Base-by-base conservation (phyloP, 2,329 filamentous ascomycete species). In the Acephala macrosclerotiorum region DNA sequence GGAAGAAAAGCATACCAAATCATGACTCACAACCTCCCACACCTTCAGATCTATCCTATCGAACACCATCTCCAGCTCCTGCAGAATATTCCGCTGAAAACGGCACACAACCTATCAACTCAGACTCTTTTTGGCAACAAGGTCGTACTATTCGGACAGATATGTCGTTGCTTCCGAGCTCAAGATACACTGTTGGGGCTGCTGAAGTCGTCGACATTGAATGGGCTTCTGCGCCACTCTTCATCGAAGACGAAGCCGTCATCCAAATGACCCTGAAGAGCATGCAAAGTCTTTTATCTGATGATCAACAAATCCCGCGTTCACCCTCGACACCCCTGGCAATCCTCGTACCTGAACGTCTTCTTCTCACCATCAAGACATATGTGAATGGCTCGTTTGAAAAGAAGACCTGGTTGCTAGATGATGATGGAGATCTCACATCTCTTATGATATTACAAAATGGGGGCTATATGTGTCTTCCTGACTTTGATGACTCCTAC, bases 401-500 rank as follows among this genome's bases (percentile, higher is more conserved):
- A 35, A 61, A 51, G 60, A 53, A 35, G 20, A 58, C 36, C 55
- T 61, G 49, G 60, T 14, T 53, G 14, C 29, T 59, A 20, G 56
- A 60, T 26, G 25, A 58, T 12, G 14, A 67, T 49, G 57, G 60
- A n/a, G 42, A 29, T 16, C 22, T 7, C 38, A 51, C 25, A 26
- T 18, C 38, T 36, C 20, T 45, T 18, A 14, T 35, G 33, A 14
- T 14, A 63, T 58, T 33, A 3, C 25, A n/a, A 16, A 26, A 26
- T 59, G 12, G 1, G 1, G 18, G 9, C 5, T 3, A 26, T 2
- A 29, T 14, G 26, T 61, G 7, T 14, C 22, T 16, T 38, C n/a
- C 18, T n/a, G 57, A 63, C 16, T 70, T 70, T 40, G 59, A 62
- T 22, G 51, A 42, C 4, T 68, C 64, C 42, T 70, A 58, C 53